A percentile compares a stretch with the other conserved stretches of the same genome.
These are phyloP conservation scores for Puya raimondii DNA, from an alignment of 176 grass and related monocot genomes.

Conservation along the genomic window DNA sequence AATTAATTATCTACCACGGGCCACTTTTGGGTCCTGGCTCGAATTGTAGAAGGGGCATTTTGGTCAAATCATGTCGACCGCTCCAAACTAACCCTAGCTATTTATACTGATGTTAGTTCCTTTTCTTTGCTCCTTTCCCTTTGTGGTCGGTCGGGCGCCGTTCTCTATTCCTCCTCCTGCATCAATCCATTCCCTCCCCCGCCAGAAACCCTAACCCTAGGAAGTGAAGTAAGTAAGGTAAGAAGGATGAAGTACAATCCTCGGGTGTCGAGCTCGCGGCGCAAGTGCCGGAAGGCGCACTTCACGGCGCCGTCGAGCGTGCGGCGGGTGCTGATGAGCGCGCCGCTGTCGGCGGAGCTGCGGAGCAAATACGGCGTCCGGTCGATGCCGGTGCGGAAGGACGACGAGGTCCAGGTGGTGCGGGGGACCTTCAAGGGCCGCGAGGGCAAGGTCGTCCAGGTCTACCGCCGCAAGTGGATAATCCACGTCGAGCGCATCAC, in stretches of 20 bases:
- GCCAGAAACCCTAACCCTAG: neutral
- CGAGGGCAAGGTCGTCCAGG: neutral
- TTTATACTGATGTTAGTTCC: no score
- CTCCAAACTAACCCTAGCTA: neutral
- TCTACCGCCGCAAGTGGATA: constrained; percentile 1
- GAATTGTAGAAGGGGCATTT: neutral
- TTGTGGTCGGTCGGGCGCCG: no score
- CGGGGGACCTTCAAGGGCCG: neutral
- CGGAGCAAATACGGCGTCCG: no score
- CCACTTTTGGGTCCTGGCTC: no score
- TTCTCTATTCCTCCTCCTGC: no score
- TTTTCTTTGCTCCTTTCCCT: neutral
- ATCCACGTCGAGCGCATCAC: neutral
- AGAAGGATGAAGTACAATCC: neutral
- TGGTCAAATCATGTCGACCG: neutral
- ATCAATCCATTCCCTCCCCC: neutral
- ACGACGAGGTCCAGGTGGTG: neutral
- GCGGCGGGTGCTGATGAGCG: neutral
- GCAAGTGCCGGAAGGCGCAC: neutral
- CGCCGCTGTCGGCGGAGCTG: neutral
- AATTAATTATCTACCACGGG: no score
- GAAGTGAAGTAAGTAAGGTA: no score
- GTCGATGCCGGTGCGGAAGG: neutral
- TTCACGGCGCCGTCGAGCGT: constrained; percentile 1
- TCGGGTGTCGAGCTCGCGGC: neutral